Percentiles rank a stretch among this genome's conserved stretches.
These are phyloP conservation scores for Trichoderma afroharzianum DNA, from an alignment of 2,329 filamentous ascomycete species.

Conservation along the genomic window DNA sequence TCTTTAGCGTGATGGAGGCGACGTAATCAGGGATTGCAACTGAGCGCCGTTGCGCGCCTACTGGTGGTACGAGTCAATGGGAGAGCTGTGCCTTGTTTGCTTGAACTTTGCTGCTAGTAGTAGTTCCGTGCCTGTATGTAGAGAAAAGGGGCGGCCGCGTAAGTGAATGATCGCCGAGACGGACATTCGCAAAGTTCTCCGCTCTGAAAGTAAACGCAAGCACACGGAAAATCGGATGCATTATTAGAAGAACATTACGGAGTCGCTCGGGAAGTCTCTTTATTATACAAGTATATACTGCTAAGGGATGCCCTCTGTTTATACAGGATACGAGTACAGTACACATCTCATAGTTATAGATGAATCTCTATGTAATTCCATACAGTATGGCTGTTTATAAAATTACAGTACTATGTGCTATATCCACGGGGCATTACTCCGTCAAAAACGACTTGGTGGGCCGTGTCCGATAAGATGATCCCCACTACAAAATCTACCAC, in stretches of 20 bases:
- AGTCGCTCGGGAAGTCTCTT: neutral
- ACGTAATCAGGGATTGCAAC: constrained; percentile 10
- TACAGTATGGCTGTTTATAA: neutral
- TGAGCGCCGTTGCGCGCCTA: neutral
- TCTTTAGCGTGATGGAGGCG: constrained; percentile 1
- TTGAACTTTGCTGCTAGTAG: neutral
- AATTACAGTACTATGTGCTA: neutral
- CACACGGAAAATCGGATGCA: neutral
- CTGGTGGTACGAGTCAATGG: constrained; percentile 1
- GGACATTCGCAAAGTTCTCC: neutral
- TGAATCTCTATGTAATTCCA: neutral
- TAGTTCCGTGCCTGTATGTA: neutral
- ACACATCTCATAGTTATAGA: too few species aligned
- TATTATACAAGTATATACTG: neutral
- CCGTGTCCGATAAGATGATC: neutral
- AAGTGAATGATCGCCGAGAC: neutral
- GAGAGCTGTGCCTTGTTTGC: neutral
- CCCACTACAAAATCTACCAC: neutral
- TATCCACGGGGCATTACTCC: neutral
- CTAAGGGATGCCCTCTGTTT: neutral
- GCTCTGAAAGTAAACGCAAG: neutral
- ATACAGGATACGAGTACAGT: neutral
- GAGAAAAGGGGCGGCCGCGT: neutral
- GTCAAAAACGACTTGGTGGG: neutral
- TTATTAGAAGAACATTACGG: neutral